Evolutionary conservation across 2,329 filamentous ascomycete species (phyloP).

Genomic region (Acrocalymma vagum): DNA sequence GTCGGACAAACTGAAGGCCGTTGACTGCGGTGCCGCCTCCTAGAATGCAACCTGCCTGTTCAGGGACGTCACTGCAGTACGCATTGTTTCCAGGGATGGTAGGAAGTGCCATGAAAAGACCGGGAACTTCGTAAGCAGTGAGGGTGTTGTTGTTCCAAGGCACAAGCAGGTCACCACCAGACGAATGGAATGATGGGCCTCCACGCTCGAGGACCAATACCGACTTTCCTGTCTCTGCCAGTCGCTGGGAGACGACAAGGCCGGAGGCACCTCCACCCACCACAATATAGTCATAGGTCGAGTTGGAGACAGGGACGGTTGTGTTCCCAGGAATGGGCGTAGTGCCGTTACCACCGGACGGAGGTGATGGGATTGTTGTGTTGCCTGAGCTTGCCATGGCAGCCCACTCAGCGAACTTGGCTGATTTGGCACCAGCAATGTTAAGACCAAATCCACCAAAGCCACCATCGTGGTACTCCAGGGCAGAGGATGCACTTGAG

Average conservation of each 20-base stretch:
- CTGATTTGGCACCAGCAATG: slow-evolving; percentile 25
- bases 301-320: slow-evolving; percentile 28
- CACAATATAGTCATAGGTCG: slow-evolving; percentile 52
- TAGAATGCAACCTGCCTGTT: slow-evolving; percentile 48
- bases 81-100: slow-evolving; percentile 44
- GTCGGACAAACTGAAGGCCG: slow-evolving; percentile 26
- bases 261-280: slow-evolving; percentile 50
- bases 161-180: slow-evolving; percentile 36
- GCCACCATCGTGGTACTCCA: slow-evolving; percentile 24
- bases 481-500: slow-evolving; percentile 14
- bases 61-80: slow-evolving; percentile 48
- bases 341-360: slow-evolving; percentile 6
- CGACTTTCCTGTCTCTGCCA: slow-evolving; percentile 47
- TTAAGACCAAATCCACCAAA: slow-evolving; percentile 27
- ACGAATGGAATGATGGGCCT: slow-evolving; percentile 41
- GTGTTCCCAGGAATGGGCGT: slow-evolving; percentile 12
- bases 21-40: slow-evolving; percentile 46
- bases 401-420: slow-evolving; percentile 32
- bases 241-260: slow-evolving; percentile 45
- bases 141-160: slow-evolving; percentile 35
- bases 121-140: slow-evolving; percentile 35
- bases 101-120: slow-evolving; percentile 20
- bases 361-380: background rate
- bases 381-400: slow-evolving; percentile 22
- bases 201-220: slow-evolving; percentile 52